Conservation (phyloP, 768 basidiomycete genomes). For the Boletellus sp. region DNA sequence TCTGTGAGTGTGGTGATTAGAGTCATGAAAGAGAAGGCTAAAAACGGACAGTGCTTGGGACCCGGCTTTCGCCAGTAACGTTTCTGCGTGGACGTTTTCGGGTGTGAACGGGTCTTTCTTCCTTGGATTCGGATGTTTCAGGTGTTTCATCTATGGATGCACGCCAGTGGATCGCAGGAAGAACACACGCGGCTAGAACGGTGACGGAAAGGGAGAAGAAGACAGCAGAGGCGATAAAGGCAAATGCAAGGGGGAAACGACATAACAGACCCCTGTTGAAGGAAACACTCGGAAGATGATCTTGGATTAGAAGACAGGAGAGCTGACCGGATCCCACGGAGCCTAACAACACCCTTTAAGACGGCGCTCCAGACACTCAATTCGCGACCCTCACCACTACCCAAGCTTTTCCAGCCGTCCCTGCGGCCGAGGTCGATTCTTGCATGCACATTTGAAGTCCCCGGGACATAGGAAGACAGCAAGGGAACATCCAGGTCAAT, state of each 20-base stretch:
- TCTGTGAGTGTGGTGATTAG: constrained; percentile 19
- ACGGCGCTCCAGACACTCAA: constrained; percentile 61
- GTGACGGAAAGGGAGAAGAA: constrained; percentile 48
- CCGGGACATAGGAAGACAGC: constrained; percentile 49
- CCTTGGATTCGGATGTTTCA: constrained; percentile 11
- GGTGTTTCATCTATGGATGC: constrained; percentile 14
- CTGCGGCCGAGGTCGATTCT: constrained; percentile 67
- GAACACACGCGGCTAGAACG: constrained; percentile 47
- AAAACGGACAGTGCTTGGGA: constrained; percentile 22
- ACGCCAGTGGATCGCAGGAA: constrained; percentile 41
- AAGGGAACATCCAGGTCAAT: constrained; percentile 54
- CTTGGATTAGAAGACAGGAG: neutral
- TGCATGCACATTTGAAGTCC: constrained; percentile 49
- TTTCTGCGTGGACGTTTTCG: constrained; percentile 29
- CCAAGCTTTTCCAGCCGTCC: constrained; percentile 70
- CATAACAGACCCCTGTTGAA: constrained; percentile 58
- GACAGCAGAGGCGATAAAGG: constrained; percentile 40
- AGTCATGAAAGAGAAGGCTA: neutral
- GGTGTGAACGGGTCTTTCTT: constrained; percentile 20
- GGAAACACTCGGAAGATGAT: neutral
- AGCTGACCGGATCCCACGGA: constrained; percentile 66
- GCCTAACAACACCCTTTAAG: constrained; percentile 58
- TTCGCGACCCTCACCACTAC: constrained; percentile 69
- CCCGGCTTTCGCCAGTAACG: constrained; percentile 17
- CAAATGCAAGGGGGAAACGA: constrained; percentile 60